phyloP scores from a whole-genome alignment of 495 filamentous ascomycete genomes.

The Xylaria bambusicola region DNA sequence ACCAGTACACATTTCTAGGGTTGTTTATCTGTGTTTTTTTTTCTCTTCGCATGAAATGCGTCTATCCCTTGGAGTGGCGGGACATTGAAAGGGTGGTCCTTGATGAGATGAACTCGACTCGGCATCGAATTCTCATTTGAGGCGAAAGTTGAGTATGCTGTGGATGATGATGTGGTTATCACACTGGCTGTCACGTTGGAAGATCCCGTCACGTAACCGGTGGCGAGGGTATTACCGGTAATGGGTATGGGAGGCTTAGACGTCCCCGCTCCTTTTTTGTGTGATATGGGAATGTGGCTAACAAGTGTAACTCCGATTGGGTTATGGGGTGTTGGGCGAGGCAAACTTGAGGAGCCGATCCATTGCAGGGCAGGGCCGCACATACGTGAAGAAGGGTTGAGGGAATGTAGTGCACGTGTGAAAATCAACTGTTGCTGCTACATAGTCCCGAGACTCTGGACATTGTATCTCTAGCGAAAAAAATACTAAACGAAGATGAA shows the following conservation, averaged over 20 bases:
- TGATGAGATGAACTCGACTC: too few relatives aligned
- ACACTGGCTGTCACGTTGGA: constrained; percentile 12
- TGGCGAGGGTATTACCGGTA: constrained; percentile 13
- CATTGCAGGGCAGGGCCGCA: constrained; percentile 9
- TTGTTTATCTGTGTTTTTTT: constrained; percentile 10
- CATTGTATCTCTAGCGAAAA: constrained; percentile 20
- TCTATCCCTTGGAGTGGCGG: neutral
- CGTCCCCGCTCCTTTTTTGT: constrained; percentile 14
- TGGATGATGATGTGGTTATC: neutral
- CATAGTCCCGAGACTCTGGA: constrained; percentile 3
- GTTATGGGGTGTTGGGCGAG: constrained; percentile 6
- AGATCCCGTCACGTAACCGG: constrained; percentile 6
- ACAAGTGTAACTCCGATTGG: constrained; percentile 9
- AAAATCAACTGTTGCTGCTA: constrained; percentile 9
- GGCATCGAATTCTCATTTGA: too few relatives aligned
- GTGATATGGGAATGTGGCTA: constrained; percentile 14
- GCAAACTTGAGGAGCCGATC: constrained; percentile 1
- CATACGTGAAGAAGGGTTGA: constrained; percentile 16
- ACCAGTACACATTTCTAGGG: constrained; percentile 10
- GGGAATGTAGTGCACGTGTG: constrained; percentile 15
- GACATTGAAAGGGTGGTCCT: too few relatives aligned
- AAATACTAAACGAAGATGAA: neutral
- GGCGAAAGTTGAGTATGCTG: constrained; percentile 2
- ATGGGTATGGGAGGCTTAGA: constrained; percentile 8
- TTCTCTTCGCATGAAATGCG: constrained; percentile 10